Evolutionary conservation across 139 green algal genomes (phyloP), one percentile per base, ranked within the genome.

Genomic region (Parachlorella kessleri): DNA sequence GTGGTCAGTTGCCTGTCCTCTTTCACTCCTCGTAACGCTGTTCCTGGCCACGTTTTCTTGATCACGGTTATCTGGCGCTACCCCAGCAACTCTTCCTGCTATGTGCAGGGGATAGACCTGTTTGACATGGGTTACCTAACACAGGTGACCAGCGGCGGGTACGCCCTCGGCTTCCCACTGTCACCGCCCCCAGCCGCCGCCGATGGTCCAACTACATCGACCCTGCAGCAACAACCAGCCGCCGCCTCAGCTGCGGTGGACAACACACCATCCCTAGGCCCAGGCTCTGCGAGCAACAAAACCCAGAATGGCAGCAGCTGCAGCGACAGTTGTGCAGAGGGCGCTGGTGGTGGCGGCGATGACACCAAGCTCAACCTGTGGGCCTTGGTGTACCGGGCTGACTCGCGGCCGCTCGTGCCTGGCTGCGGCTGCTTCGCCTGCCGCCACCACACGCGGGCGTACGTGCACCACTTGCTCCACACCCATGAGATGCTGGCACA

Each of bases 381-480:
- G 90, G 75, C 83, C 0, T 53, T 76, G 23, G 69, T 75, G 6
- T 89, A 92, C 76, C 79, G 88, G 76, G 40, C 74, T 10, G 91
- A 95, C 79, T 79, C 73, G 66, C 55, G 73, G 18, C 90, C 90
- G 1, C 72, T 95, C 24, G 72, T 94, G 59, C 33, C 73, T 5
- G 87, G 88, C 59, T 96, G 92, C 85, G 67, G 39, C 67, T 96
- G 92, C 87, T 90, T 88, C 59, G 70, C 91, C 1, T 96, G 92
- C 85, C 35, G 23, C 26, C 77, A 67, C 21, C 91, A 96, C 87
- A 88, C 48, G 7, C 80, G 92, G 3, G 88, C 88, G 2, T 96
- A 96, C 83, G 24, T 96, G 8, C 92, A 96, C 81, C 92, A 96
- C 84, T 84, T 96, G 77, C 87, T 95, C 65, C 84, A 91, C 30